Evolutionary conservation across 2,329 filamentous ascomycete genomes (phyloP), one percentile per base, ranked within the genome.

Genomic region (Cordyceps cicadae): DNA sequence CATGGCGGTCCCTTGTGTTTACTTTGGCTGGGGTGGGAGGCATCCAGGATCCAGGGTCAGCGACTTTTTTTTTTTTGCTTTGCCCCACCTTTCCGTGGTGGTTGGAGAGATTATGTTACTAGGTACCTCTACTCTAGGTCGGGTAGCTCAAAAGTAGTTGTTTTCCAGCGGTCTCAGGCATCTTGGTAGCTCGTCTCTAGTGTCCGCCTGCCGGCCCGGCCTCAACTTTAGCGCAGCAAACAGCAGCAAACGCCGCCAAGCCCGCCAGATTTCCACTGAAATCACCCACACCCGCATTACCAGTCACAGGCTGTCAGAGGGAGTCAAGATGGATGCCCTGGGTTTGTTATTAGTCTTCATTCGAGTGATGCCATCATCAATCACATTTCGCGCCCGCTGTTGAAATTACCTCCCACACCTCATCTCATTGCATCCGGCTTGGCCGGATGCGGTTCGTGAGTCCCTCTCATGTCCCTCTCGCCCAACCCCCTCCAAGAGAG

Each of bases 41-140:
- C 9, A 48, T 48, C 45, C 45, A 48, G 57, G 48, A 59, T 52
- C 41, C 19, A 59, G 57, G 57, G 50, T 53, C 57, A 59, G 57
- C 57, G 57, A 59, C 57, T 59, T 59, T 59, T 59, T 59, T 59
- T 53, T 59, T 59, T 53, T 57, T 11, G 3, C 26, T 37, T n/a
- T 8, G 17, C 41, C 57, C 57, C 57, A 59, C 57, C 14, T 46
- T 48, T 59, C 29, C 17, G 17, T n/a, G 26, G 21, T 48, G 45
- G 19, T 34, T 34, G 14, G 19, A 45, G 43, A 19, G 17, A 21
- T n/a, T n/a, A n/a, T n/a, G n/a, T n/a, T n/a, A n/a, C n/a, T n/a
- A n/a, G n/a, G n/a, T n/a, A n/a, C n/a, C n/a, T n/a, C n/a, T n/a
- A n/a, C n/a, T n/a, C n/a, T n/a, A n/a, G n/a, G n/a, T n/a, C n/a